Evolutionary conservation across 371 early-diverging fungal genomes (phyloP).

Genomic region (Mucor sp.): DNA sequence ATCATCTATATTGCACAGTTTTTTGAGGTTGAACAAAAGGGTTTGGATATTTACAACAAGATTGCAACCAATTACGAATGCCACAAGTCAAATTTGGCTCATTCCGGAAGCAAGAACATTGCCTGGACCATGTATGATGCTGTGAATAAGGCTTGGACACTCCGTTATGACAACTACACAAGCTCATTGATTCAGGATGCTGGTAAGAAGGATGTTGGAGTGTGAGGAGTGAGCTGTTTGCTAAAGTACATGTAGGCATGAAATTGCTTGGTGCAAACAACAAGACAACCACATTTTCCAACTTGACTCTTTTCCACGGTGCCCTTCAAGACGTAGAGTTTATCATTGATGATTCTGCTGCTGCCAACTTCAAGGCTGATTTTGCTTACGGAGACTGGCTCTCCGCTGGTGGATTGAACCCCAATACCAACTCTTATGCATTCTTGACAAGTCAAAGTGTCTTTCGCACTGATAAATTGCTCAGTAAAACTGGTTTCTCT

Average conservation of each 20-base stretch:
- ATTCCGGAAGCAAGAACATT: constrained; percentile 28
- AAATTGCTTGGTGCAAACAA: constrained; percentile 1
- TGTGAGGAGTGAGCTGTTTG: not conserved
- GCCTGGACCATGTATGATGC: constrained; percentile 26
- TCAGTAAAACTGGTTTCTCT: constrained; percentile 16
- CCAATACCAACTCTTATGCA: not conserved
- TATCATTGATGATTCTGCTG: constrained; percentile 20
- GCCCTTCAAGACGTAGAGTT: constrained; percentile 12
- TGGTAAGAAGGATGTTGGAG: constrained; percentile 8
- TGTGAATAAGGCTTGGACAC: constrained; percentile 12
- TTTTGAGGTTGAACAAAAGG: constrained; percentile 18
- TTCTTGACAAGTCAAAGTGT: constrained; percentile 13
- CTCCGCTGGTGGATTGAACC: constrained; percentile 12
- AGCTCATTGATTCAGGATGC: constrained; percentile 19
- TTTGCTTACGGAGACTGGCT: constrained; percentile 24
- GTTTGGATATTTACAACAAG: constrained; percentile 1
- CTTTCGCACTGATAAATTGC: constrained; percentile 21
- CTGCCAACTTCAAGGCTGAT: constrained; percentile 12
- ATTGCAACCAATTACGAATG: constrained; percentile 19
- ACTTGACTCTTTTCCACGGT: constrained; percentile 12
- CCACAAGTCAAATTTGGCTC: constrained; percentile 27
- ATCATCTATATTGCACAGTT: constrained; percentile 24
- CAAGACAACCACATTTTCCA: constrained; percentile 8
- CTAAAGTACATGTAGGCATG: constrained; percentile 4
- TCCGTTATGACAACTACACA: constrained; percentile 1